Conservation (phyloP, 2,329 filamentous ascomycete species). For the Colletotrichum tofieldiae region DNA sequence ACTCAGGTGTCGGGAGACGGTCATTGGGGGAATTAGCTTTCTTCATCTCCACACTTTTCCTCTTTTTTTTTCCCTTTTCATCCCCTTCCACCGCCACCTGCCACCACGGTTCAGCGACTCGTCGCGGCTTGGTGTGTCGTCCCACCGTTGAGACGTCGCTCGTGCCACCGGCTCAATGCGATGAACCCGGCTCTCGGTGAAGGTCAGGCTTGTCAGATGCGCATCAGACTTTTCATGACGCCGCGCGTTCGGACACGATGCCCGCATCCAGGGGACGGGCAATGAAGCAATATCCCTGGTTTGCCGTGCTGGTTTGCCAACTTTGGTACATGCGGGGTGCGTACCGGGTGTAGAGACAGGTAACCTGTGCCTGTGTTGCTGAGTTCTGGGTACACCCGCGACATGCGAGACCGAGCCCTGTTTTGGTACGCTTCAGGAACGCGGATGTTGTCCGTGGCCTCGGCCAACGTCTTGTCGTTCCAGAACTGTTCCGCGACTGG, state of each 20-base stretch:
- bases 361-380: background rate
- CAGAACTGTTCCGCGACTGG: background rate
- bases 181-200: conserved; percentile 29
- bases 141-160: conserved; percentile 37
- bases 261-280: background rate
- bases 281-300: background rate
- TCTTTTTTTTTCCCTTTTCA: no score
- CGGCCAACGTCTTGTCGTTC: background rate
- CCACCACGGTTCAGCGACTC: background rate
- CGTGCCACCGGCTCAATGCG: conserved; percentile 39
- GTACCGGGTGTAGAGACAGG: background rate
- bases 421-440: background rate
- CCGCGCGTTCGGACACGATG: background rate
- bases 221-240: background rate
- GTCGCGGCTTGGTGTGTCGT: conserved; percentile 28
- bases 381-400: background rate
- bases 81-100: background rate
- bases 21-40: conserved; percentile 22
- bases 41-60: conserved; percentile 19
- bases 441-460: background rate
- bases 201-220: background rate
- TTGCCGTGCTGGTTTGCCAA: no score
- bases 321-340: no score
- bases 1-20: conserved; percentile 13
- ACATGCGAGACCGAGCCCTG: background rate